Percentiles rank a stretch among this genome's conserved stretches.
These are phyloP conservation scores for Colletotrichum caudatum DNA, from an alignment of 2,329 filamentous ascomycete species.

Conservation along the genomic window DNA sequence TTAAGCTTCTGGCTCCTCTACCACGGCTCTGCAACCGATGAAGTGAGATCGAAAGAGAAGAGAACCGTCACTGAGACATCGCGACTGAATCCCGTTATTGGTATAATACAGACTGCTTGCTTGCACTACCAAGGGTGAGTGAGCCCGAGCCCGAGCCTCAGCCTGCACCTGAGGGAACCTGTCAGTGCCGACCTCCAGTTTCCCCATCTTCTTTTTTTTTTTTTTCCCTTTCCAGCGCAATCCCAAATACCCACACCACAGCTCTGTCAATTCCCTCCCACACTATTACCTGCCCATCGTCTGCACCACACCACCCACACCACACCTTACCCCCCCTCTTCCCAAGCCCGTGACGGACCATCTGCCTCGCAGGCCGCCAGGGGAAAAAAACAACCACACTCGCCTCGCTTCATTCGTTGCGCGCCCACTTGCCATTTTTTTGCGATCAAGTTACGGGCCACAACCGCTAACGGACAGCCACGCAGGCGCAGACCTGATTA, in stretches of 20 bases:
- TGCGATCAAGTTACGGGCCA: conserved; percentile 15
- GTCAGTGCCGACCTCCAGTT: conserved; percentile 37
- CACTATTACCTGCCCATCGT: conserved; percentile 24
- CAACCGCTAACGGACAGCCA: conserved; percentile 32
- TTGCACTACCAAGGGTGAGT: conserved; percentile 32
- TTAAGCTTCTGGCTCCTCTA: conserved; percentile 36
- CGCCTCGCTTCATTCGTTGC: conserved; percentile 27
- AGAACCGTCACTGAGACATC: conserved; percentile 12
- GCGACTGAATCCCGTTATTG: conserved; percentile 1
- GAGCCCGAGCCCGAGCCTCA: conserved; percentile 11
- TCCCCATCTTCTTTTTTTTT: conserved; percentile 38
- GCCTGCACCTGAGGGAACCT: conserved; percentile 8
- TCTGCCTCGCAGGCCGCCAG: conserved; percentile 33
- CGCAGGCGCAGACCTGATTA: conserved; percentile 29
- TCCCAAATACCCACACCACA: conserved; percentile 40
- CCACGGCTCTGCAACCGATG: conserved; percentile 24
- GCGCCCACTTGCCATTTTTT: conserved; percentile 20
- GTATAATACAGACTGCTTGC: neutral
- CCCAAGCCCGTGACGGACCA: conserved; percentile 25
- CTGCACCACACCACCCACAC: conserved; percentile 36
- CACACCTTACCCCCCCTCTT: conserved; percentile 15
- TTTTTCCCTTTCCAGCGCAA: conserved; percentile 38
- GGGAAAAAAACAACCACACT: conserved; percentile 5
- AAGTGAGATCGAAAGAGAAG: conserved; percentile 11
- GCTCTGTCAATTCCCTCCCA: conserved; percentile 37